Evolutionary conservation across 257 asterid species (phyloP).

Genomic region (Solanum peruvianum): DNA sequence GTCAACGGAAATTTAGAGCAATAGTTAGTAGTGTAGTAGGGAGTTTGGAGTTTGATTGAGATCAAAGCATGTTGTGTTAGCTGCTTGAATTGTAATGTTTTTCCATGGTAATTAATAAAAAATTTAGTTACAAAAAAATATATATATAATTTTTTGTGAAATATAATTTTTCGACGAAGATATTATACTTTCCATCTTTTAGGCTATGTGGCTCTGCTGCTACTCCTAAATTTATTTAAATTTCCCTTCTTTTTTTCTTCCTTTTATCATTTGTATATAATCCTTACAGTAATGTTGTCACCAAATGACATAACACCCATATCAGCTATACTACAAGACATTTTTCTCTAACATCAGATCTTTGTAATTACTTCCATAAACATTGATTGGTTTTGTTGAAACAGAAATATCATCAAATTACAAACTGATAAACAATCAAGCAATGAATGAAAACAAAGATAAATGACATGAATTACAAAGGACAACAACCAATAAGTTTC

Average conservation of each 20-base stretch:
- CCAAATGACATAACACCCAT: background rate
- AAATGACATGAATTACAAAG: slow-evolving; percentile 23
- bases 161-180: background rate
- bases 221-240: background rate
- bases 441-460: background rate
- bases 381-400: background rate
- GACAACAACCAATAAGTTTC: slow-evolving; percentile 16
- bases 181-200: background rate
- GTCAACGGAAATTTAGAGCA: no score
- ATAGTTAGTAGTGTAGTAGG: no score
- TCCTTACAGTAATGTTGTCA: background rate
- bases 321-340: background rate
- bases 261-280: background rate
- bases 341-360: background rate
- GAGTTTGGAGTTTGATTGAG: no score
- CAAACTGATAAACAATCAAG: slow-evolving; percentile 22
- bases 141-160: no score
- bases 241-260: background rate
- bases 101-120: no score
- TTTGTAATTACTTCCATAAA: background rate
- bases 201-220: background rate
- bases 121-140: no score
- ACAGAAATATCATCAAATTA: slow-evolving; percentile 14
- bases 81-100: no score
- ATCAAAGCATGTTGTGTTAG: no score